phyloP scores from a whole-genome alignment of 805 yeast genomes.

The Saccharomycopsis malanga region DNA sequence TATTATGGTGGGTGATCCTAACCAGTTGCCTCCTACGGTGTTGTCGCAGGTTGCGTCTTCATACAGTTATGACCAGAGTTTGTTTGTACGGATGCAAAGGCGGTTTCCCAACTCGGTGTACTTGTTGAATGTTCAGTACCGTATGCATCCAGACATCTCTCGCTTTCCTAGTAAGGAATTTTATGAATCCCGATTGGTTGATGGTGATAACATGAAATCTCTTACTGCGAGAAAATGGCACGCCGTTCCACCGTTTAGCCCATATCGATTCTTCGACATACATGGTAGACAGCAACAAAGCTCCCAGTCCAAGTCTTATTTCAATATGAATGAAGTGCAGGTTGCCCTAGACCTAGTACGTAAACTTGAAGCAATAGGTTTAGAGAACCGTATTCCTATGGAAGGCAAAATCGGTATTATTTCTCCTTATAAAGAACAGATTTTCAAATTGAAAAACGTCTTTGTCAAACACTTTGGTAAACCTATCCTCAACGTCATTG shows the following conservation, averaged over 20 bases:
- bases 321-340: conserved; percentile 62
- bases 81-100: conserved; percentile 89
- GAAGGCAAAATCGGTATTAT: conserved; percentile 78
- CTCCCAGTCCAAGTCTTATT: conserved; percentile 58
- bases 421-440: conserved; percentile 92
- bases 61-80: conserved; percentile 77
- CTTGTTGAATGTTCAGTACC: conserved; percentile 83
- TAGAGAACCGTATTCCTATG: conserved; percentile 41
- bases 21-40: conserved; percentile 96
- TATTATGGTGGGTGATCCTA: conserved; percentile 98
- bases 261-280: conserved; percentile 74
- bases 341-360: conserved; percentile 64
- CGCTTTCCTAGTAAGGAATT: conserved; percentile 80
- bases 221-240: conserved; percentile 76
- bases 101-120: conserved; percentile 54
- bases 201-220: conserved; percentile 68
- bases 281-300: conserved; percentile 56
- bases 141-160: conserved; percentile 95
- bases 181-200: conserved; percentile 62
- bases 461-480: conserved; percentile 60
- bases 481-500: conserved; percentile 56
- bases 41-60: conserved; percentile 81
- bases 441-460: conserved; percentile 45
- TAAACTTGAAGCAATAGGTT: conserved; percentile 42
- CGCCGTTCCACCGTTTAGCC: conserved; percentile 43